Base-by-base conservation (phyloP, 225 moss, liverwort and hornwort genomes). In the Takakia lepidozioides region DNA sequence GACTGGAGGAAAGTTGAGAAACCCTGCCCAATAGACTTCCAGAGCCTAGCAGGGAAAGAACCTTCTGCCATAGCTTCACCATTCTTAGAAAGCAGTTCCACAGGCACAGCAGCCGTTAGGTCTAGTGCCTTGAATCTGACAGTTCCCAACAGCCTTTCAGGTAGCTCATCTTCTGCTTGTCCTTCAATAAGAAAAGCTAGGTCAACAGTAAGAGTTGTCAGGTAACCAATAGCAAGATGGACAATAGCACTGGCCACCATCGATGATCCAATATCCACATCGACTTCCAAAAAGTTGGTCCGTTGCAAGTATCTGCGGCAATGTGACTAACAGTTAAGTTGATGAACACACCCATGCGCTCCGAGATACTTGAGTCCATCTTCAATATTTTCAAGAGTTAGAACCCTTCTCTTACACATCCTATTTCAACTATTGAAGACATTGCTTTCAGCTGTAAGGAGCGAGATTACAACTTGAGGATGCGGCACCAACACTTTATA, bases 231-330 rank as follows among this genome's bases (percentile, higher is more conserved):
- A 14, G 92, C 92, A 43, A 92, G 68, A 34, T 84, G 87, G 37
- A 92, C 73, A 54, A 92, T 92, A 17, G 92, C 87, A 61, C 71
- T 87, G 20, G 92, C 92, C 50, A 92, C 76, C 40, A 84, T 74
- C 18, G 92, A 92, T 18, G 92, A 92, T 9, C 87, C 84, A 41
- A 92, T 82, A 39, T 92, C 92, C 55, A 92, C 84, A 68, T 87
- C 92, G 25, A 92, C 70, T 69, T 92, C 92, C n/a, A 92, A 27
- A 20, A 78, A 92, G 50, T 84, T 87, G 4, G 55, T 57, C 46
- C 82, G 81, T 68, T 67, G 70, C 49, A 63, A 41, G 55, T 92
- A 92, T 57, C 79, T 80, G 63, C 69, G 62, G 19, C 51, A 51
- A 25, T 2, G 1, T 38, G 38, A 14, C 38, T 9, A 15, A 38